These are phyloP conservation scores for Colletotrichum phormii DNA, from an alignment of 2,329 filamentous ascomycete species.

Conservation along the genomic window DNA sequence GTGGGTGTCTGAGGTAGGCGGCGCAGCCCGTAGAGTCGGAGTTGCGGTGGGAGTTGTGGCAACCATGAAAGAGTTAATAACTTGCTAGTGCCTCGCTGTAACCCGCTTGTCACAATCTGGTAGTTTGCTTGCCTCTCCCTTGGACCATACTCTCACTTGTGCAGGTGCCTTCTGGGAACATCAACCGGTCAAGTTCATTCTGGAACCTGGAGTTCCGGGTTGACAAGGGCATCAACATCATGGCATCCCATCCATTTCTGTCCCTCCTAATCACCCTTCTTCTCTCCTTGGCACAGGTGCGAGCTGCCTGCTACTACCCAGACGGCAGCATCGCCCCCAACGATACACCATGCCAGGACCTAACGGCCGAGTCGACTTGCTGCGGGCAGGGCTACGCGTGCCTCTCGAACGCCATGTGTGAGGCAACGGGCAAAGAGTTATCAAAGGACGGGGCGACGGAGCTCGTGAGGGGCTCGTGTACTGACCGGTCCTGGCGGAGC, in stretches of 20 bases:
- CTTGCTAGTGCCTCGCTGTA: neutral
- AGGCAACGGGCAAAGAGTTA: slow-evolving; percentile 42
- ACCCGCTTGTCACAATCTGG: neutral
- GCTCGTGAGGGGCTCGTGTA: slow-evolving; percentile 49
- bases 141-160: neutral
- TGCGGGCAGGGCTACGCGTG: slow-evolving; percentile 52
- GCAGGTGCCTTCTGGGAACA: neutral
- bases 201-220: neutral
- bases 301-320: slow-evolving; percentile 45
- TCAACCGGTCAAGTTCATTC: neutral
- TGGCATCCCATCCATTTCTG: neutral
- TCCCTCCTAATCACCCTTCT: neutral
- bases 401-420: slow-evolving; percentile 48
- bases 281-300: neutral
- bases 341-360: slow-evolving; percentile 46
- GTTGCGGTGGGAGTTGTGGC: neutral
- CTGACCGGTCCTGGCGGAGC: slow-evolving; percentile 46
- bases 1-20: neutral
- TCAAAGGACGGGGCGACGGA: slow-evolving; percentile 38
- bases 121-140: neutral
- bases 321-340: slow-evolving; percentile 43
- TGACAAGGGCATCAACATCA: neutral
- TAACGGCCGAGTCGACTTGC: slow-evolving; percentile 44
- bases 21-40: neutral
- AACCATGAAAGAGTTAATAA: neutral